A percentile compares a stretch with the other conserved stretches of the same genome.
phyloP scores from a whole-genome alignment of 805 yeast species.

The Candida germanica region DNA sequence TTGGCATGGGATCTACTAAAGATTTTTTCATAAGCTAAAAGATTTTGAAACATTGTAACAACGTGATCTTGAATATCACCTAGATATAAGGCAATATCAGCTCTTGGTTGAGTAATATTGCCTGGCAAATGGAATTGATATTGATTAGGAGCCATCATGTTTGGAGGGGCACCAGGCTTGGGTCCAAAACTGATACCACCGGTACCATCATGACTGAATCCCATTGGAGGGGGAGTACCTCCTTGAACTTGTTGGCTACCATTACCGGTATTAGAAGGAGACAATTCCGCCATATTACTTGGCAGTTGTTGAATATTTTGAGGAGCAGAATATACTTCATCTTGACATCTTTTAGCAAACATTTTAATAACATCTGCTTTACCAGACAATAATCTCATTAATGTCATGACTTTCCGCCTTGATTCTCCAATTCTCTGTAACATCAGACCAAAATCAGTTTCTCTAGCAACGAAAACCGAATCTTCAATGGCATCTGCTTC shows the following conservation, averaged over 20 bases:
- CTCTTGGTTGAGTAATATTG: constrained; percentile 59
- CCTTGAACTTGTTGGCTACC: neutral
- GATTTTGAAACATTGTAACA: constrained; percentile 90
- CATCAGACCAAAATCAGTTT: constrained; percentile 73
- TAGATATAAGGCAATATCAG: constrained; percentile 84
- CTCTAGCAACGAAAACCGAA: constrained; percentile 77
- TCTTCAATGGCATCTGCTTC: constrained; percentile 84
- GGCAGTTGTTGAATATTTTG: constrained; percentile 1
- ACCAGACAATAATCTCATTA: constrained; percentile 84
- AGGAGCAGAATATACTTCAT: constrained; percentile 34
- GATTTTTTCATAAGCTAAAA: constrained; percentile 87
- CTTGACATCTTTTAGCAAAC: constrained; percentile 94
- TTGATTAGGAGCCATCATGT: constrained; percentile 15
- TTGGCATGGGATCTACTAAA: constrained; percentile 89
- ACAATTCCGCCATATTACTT: constrained; percentile 6
- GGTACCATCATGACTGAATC: constrained; percentile 14
- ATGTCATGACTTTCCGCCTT: constrained; percentile 86
- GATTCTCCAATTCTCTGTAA: constrained; percentile 82
- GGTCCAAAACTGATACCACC: constrained; percentile 37
- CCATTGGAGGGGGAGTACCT: constrained; percentile 6
- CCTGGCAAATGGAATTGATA: constrained; percentile 16
- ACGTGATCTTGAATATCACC: constrained; percentile 98
- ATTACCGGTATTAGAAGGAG: constrained; percentile 2
- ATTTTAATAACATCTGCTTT: constrained; percentile 95
- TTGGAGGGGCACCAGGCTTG: constrained; percentile 31